These are phyloP conservation scores for Ballota nigra DNA, from an alignment of 257 asterid species.

Conservation along the genomic window DNA sequence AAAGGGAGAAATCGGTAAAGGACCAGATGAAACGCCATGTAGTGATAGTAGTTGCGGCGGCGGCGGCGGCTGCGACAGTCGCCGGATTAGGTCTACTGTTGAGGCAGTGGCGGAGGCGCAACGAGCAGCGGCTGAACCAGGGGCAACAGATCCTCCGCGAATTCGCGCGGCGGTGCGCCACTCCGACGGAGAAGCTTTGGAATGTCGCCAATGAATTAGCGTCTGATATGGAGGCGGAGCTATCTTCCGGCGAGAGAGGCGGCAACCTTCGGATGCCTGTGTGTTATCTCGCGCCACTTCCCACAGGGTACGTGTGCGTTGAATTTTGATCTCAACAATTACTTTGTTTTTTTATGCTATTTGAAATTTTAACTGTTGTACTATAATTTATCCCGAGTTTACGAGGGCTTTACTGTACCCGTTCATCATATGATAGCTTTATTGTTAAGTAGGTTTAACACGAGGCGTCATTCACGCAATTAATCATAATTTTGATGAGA, in stretches of 20 bases:
- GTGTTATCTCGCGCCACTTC: conserved; percentile 47
- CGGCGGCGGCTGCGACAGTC: conserved; percentile 41
- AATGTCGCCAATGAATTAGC: conserved; percentile 51
- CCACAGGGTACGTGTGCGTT: conserved; percentile 48
- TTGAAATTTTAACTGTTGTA: neutral
- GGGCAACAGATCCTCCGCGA: conserved; percentile 57
- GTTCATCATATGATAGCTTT: neutral
- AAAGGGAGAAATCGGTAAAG: neutral
- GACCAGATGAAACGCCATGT: conserved; percentile 42
- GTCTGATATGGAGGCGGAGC: conserved; percentile 48
- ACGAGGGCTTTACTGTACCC: too few relatives aligned
- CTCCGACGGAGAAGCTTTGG: conserved; percentile 65
- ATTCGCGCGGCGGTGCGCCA: conserved; percentile 59
- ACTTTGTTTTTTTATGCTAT: neutral
- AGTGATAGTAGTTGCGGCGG: conserved; percentile 38
- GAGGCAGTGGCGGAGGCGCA: conserved; percentile 43
- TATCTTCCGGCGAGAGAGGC: conserved; percentile 26
- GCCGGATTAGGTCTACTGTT: conserved; percentile 39
- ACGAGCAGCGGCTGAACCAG: conserved; percentile 47
- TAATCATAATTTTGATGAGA: neutral
- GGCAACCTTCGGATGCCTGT: conserved; percentile 46
- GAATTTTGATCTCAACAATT: neutral
- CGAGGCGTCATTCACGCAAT: neutral
- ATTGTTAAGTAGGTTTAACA: neutral
- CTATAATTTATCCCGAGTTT: neutral